Base-by-base conservation (phyloP, 2,329 filamentous ascomycete genomes). In the Fusarium nodosum region DNA sequence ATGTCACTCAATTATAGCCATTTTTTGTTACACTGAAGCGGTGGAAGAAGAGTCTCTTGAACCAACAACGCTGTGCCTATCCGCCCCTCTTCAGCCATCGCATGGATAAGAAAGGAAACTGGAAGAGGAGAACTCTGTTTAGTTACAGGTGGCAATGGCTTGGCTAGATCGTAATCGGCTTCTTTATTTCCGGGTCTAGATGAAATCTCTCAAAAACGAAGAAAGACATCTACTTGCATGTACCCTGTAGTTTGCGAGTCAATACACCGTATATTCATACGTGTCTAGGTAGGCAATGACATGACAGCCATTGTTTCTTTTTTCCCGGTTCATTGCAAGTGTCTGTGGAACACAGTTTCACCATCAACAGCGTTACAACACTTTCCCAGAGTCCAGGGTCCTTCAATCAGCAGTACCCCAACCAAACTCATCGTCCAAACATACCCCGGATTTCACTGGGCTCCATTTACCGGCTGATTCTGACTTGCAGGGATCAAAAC, bases 361-460 rank as follows among this genome's bases (percentile, higher is more conserved):
- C 24, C 48, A 52, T 30, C 48, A 51, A 51, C 48, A 39, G 33
- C 24, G 48, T 51, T 51, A 34, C 50, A 46, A 26, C 13, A 34
- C 42, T 7, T 44, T 20, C 20, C 28, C 24, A 4, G 31, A 28
- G 34, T 30, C 48, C 34, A 30, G 24, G 48, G 34, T 39, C 15
- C 36, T 44, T 41, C 22, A 24, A 24, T 24, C 39, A 42, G 15
- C 13, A 41, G 22, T 16, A 44, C 22, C 33, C n/a, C 36, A 39
- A 30, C 22, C 30, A 36, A 22, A 57, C 31, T 22, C 38, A 41
- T 53, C 66, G 33, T 56, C 56, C 66, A 61, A 46, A 50, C 30
- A 34, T 46, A 60, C 67, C 67, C 67, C 67, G 34, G 67, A 71
- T 70, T 70, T 39, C 4, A 46, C 18, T 54, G 47, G 24, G 24